Evolutionary conservation across 805 yeast genomes (phyloP).

Genomic region (Spathaspora sp.): DNA sequence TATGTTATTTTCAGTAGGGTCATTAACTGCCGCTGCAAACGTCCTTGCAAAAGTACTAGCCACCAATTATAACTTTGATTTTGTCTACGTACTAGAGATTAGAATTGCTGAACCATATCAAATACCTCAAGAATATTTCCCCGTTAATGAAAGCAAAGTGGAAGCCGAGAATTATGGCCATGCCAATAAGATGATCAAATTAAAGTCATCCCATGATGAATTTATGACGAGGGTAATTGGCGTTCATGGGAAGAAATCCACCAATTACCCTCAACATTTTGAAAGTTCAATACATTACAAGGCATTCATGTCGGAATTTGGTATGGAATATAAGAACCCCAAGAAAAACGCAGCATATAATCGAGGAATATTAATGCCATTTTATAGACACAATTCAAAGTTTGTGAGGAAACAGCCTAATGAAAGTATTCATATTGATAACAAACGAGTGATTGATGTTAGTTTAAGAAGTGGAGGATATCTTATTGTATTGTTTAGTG

Average conservation of each 20-base stretch:
- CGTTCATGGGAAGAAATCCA: constrained; percentile 16
- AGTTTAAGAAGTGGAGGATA: constrained; percentile 52
- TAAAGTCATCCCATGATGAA: constrained; percentile 25
- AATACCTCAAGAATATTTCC: constrained; percentile 41
- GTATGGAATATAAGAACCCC: constrained; percentile 38
- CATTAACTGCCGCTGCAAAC: constrained; percentile 42
- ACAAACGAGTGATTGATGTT: constrained; percentile 31
- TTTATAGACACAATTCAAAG: constrained; percentile 41
- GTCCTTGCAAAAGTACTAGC: constrained; percentile 35
- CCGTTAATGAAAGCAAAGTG: constrained; percentile 37
- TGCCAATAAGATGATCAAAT: constrained; percentile 32
- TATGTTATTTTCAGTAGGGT: constrained; percentile 30
- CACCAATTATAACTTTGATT: constrained; percentile 31
- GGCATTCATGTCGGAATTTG: constrained; percentile 51
- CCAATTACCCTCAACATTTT: constrained; percentile 16
- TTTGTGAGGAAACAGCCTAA: constrained; percentile 32
- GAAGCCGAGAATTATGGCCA: constrained; percentile 42
- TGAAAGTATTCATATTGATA: constrained; percentile 8
- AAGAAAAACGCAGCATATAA: constrained; percentile 30
- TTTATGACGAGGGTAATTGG: constrained; percentile 47
- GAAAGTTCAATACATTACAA: constrained; percentile 39
- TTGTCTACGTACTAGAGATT: constrained; percentile 50
- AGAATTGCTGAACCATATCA: constrained; percentile 45
- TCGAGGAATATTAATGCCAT: constrained; percentile 53
- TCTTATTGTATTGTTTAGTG: constrained; percentile 44